Conservation (phyloP, 139 green algal species). For the Micractinium sp. region DNA sequence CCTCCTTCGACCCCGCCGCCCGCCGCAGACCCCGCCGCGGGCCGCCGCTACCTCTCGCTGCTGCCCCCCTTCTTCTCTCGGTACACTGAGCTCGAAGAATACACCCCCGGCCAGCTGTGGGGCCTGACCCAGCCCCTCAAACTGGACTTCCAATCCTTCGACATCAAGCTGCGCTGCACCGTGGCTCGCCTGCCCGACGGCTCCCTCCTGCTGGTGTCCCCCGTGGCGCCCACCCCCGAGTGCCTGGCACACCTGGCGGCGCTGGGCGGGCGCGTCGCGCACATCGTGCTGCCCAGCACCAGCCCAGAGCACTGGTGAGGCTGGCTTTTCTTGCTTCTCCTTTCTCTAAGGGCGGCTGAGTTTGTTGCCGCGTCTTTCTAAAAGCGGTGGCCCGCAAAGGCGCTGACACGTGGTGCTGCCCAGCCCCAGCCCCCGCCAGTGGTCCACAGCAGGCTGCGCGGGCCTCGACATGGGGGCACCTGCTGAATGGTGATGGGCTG, state of each 20-base stretch:
- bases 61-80: constrained; percentile 42
- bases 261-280: constrained; percentile 29
- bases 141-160: constrained; percentile 6
- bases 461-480: no score
- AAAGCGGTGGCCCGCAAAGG: no score
- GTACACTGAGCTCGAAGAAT: constrained; percentile 33
- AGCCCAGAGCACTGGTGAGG: constrained; percentile 50
- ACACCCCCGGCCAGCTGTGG: constrained; percentile 26
- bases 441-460: background rate
- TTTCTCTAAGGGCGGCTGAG: background rate
- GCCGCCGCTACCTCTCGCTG: constrained; percentile 33
- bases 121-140: constrained; percentile 43
- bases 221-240: constrained; percentile 41
- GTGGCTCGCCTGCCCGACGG: constrained; percentile 29
- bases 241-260: constrained; percentile 10
- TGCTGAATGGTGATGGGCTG: no score
- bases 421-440: background rate
- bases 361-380: background rate
- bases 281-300: constrained; percentile 46
- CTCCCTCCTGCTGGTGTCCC: constrained; percentile 26
- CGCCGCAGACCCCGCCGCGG: no score
- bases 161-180: constrained; percentile 44
- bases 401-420: background rate
- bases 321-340: background rate
- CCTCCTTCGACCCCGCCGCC: no score